These are phyloP conservation scores for Hanseniaspora lindneri DNA, from an alignment of 805 yeast species.

Conservation along the genomic window DNA sequence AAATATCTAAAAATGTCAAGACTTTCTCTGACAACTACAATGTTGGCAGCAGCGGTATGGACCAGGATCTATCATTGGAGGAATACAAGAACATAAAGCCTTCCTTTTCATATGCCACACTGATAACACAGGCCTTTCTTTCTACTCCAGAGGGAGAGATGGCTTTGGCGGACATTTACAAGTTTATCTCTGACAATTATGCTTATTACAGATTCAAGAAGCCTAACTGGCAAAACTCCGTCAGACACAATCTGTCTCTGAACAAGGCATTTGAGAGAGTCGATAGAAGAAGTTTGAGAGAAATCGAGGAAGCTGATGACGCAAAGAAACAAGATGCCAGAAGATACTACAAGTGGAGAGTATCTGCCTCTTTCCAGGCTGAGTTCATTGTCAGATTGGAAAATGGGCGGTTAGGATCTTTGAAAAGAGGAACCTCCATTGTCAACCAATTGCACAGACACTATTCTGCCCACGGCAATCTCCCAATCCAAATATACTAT, in stretches of 20 bases:
- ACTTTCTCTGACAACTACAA: constrained; percentile 1
- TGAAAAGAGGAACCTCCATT: constrained; percentile 69
- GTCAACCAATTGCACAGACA: constrained; percentile 70
- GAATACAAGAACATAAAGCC: constrained; percentile 87
- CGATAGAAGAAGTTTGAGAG: constrained; percentile 47
- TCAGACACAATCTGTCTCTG: constrained; percentile 84
- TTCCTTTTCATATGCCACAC: constrained; percentile 91
- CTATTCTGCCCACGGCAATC: constrained; percentile 36
- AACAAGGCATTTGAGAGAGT: constrained; percentile 97
- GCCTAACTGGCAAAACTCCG: constrained; percentile 98
- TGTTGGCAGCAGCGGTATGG: not conserved
- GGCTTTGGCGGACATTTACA: constrained; percentile 82
- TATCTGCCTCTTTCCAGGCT: constrained; percentile 67
- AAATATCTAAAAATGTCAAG: constrained; percentile 2
- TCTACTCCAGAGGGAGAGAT: constrained; percentile 79
- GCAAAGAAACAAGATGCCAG: constrained; percentile 79
- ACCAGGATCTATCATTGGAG: constrained; percentile 63
- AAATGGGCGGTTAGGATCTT: constrained; percentile 60
- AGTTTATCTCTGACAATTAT: constrained; percentile 77
- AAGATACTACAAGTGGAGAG: constrained; percentile 98
- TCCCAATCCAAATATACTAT: constrained; percentile 32
- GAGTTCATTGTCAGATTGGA: constrained; percentile 75
- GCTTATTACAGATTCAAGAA: constrained; percentile 85
- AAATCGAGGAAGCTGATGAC: constrained; percentile 6
- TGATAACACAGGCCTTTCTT: constrained; percentile 94